These are phyloP conservation scores for Stephania japonica DNA, from an alignment of 164 flowering plant genomes.

Conservation along the genomic window DNA sequence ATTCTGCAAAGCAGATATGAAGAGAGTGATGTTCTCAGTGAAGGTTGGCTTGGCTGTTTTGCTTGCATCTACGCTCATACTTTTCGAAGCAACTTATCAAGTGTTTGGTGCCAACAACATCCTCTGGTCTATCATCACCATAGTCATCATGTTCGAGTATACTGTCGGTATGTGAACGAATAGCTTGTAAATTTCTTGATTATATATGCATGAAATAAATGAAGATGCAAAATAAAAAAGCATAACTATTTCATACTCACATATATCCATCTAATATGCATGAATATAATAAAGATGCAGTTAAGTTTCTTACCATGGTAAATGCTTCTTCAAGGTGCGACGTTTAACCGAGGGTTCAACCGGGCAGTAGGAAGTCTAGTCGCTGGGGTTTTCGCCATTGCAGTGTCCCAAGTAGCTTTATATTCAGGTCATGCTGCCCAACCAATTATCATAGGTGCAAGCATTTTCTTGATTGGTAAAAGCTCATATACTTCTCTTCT, in stretches of 20 bases:
- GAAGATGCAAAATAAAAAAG: neutral
- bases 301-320: neutral
- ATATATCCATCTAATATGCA: neutral
- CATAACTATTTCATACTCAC: neutral
- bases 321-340: slow-evolving; percentile 46
- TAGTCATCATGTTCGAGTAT: slow-evolving; percentile 86
- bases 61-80: slow-evolving; percentile 66
- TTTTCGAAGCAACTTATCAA: slow-evolving; percentile 59
- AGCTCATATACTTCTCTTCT: neutral
- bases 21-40: slow-evolving; percentile 57
- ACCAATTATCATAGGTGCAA: slow-evolving; percentile 60
- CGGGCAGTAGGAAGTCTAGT: slow-evolving; percentile 81
- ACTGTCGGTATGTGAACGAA: slow-evolving; percentile 65
- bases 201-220: too few species aligned
- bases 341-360: slow-evolving; percentile 77
- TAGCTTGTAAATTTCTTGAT: neutral
- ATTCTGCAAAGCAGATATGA: slow-evolving; percentile 56
- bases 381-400: slow-evolving; percentile 66
- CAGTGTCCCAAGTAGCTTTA: slow-evolving; percentile 50
- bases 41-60: slow-evolving; percentile 80
- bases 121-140: slow-evolving; percentile 88
- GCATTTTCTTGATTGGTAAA: slow-evolving; percentile 69
- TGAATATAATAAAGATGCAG: neutral
- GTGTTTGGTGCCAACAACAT: slow-evolving; percentile 61
- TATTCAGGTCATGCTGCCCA: slow-evolving; percentile 39